phyloP scores from a whole-genome alignment of 305 asterid species.

The Fraxinus nigra region DNA sequence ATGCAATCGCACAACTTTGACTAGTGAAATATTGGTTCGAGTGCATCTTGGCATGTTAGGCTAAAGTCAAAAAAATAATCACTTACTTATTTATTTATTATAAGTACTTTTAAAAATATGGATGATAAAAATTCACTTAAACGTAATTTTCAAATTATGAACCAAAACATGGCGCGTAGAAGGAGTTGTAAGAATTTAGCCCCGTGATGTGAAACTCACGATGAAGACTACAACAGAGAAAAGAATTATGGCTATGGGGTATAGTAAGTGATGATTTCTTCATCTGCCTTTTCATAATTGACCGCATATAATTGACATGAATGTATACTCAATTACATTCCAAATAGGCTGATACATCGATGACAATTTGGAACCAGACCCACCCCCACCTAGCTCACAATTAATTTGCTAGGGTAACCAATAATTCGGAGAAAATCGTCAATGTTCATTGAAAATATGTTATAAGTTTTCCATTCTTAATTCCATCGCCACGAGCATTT shows the following conservation, averaged over 20 bases:
- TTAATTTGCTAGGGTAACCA: neutral
- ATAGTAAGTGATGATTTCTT: neutral
- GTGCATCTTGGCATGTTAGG: too few species aligned
- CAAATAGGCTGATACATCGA: neutral
- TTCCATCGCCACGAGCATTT: too few species aligned
- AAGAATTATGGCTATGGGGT: neutral
- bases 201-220: neutral
- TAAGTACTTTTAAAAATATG: too few species aligned
- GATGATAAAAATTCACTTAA: too few species aligned
- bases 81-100: too few species aligned
- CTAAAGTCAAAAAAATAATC: too few species aligned
- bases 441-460: too few species aligned
- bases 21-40: too few species aligned
- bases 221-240: neutral
- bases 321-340: neutral
- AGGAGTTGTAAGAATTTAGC: neutral
- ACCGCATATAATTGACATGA: neutral
- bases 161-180: too few species aligned
- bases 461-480: too few species aligned
- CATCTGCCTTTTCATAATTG: neutral
- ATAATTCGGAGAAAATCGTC: neutral
- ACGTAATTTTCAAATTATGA: too few species aligned
- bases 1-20: too few species aligned
- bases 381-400: neutral
- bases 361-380: neutral